Conservation (phyloP, 2,329 filamentous ascomycete species). For the Ceratocystis smalleyi region DNA sequence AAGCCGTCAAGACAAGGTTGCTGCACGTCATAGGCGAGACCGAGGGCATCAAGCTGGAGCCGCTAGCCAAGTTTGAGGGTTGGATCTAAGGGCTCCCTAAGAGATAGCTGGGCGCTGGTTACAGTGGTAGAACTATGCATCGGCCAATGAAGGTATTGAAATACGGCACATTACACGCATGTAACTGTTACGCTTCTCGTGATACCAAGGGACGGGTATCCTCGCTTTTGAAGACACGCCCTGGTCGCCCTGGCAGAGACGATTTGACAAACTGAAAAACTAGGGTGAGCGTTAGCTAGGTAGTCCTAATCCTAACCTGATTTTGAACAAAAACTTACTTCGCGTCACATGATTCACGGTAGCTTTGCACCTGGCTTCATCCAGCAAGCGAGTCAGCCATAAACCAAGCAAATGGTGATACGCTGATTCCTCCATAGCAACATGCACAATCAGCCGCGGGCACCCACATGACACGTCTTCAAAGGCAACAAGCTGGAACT, state of each 20-base stretch:
- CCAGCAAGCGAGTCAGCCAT: background rate
- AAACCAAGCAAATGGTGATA: background rate
- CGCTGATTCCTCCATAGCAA: background rate
- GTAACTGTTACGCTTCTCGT: background rate
- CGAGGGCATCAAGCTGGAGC: slow-evolving; percentile 43
- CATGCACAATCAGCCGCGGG: background rate
- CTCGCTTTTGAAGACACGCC: background rate
- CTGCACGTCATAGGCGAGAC: slow-evolving; percentile 57
- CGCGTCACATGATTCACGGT: background rate
- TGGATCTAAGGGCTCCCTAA: slow-evolving; percentile 23
- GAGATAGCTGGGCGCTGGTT: background rate
- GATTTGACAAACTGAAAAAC: background rate
- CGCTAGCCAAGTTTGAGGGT: slow-evolving; percentile 27
- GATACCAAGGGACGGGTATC: background rate
- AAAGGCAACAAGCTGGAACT: background rate
- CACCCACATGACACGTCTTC: background rate
- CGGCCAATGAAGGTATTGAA: background rate
- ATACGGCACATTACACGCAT: background rate
- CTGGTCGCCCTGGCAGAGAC: background rate
- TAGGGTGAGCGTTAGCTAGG: background rate
- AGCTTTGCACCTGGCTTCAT: background rate
- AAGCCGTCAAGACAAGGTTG: slow-evolving; percentile 47
- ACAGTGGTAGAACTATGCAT: background rate
- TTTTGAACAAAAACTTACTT: background rate
- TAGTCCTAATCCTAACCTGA: background rate